These are phyloP conservation scores for Plasmodium fragile DNA, from an alignment of 169 alveolate genomes.

Conservation along the genomic window DNA sequence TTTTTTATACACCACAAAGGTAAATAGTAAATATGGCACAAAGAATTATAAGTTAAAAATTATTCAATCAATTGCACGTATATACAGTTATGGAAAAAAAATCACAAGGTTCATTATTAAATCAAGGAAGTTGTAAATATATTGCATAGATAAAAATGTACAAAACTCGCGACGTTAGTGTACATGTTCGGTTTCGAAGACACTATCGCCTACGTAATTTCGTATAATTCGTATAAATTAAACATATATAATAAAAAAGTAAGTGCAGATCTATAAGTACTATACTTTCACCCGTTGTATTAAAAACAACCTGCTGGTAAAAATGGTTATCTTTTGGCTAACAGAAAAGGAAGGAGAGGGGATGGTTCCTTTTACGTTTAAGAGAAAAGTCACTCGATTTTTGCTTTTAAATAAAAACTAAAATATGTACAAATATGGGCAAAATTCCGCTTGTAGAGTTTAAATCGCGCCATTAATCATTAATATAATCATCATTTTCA, in stretches of 20 bases:
- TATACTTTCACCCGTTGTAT: not conserved
- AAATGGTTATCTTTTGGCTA: not conserved
- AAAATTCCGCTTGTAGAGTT: not conserved
- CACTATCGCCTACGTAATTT: not conserved
- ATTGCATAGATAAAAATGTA: not conserved
- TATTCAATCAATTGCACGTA: not conserved
- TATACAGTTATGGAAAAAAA: not conserved
- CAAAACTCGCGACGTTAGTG: not conserved
- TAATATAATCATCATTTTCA: not conserved
- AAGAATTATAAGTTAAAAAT: not conserved
- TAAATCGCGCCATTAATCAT: not conserved
- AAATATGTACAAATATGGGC: not conserved
- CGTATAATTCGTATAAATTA: not conserved
- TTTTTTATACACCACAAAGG: not conserved
- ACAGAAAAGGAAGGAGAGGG: too few relatives aligned
- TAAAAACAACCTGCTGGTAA: not conserved
- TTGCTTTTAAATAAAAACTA: not conserved
- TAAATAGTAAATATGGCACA: not conserved
- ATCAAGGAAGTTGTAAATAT: not conserved
- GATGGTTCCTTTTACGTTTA: not conserved
- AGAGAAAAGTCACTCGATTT: not conserved
- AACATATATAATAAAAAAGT: not conserved
- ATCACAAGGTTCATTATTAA: not conserved
- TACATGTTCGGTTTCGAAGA: not conserved
- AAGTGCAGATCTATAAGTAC: not conserved